Evolutionary conservation across 345 rosid genomes (phyloP).

Genomic region (Pugionium cornutum): DNA sequence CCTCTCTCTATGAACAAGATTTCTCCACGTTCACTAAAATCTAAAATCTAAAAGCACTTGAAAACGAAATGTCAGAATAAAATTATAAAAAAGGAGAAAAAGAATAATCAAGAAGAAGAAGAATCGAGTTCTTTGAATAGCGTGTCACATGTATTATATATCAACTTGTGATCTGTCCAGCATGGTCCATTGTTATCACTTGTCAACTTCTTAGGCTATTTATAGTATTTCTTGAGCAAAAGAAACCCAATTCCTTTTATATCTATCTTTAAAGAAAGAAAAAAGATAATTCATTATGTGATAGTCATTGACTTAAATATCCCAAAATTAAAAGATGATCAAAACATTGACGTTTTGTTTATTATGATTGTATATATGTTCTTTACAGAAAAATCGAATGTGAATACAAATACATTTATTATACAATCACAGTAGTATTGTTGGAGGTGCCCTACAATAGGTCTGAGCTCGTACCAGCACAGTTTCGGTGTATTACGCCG

Average conservation of each 20-base stretch:
- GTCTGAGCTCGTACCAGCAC: too few relatives aligned
- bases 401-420: not conserved
- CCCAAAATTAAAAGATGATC: too few relatives aligned
- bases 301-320: too few relatives aligned
- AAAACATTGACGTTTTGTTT: too few relatives aligned
- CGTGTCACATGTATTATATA: slow-evolving; percentile 27
- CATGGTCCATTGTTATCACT: slow-evolving; percentile 37
- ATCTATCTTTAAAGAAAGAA: too few relatives aligned
- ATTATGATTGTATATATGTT: too few relatives aligned
- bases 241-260: slow-evolving; percentile 40
- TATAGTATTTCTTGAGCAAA: slow-evolving; percentile 52
- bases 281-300: too few relatives aligned
- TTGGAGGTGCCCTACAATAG: too few relatives aligned
- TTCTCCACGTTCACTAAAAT: slow-evolving; percentile 46
- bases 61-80: slow-evolving; percentile 27
- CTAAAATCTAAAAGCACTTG: slow-evolving; percentile 31
- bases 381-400: too few relatives aligned
- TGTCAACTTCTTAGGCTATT: slow-evolving; percentile 37
- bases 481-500: too few relatives aligned
- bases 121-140: slow-evolving; percentile 38
- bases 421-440: not conserved
- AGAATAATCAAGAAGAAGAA: slow-evolving; percentile 40
- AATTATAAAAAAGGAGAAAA: not conserved
- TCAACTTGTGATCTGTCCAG: slow-evolving; percentile 31
- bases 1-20: slow-evolving; percentile 25